Evolutionary conservation across 306 rosid species (phyloP), one percentile per base, ranked within the genome.

Genomic region (barrel medic (Medicago truncatula)): DNA sequence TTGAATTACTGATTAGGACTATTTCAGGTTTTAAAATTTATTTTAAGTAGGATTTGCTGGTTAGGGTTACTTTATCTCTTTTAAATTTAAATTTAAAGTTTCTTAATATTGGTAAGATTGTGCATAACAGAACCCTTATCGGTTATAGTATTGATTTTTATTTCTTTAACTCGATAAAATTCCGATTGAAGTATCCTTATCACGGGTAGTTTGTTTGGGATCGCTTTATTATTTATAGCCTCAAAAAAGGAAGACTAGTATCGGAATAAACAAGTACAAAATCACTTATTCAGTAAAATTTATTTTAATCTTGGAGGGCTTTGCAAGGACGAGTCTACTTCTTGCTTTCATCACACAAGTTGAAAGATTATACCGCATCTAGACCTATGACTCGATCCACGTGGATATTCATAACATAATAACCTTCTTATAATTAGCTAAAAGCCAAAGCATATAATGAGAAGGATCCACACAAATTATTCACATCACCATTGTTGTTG

Each of bases 381-480:
- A 62, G 21, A 61, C 67, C 44, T 36, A 8, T 61, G 44, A 34
- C 44, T 15, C 20, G 63, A 61, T 15, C 21, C 21, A 13, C n/a
- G 13, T 8, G 18, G 39, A 9, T 15, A 39, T 16, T 38, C n/a
- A 64, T 61, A 67, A 17, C 43, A 60, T 28, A 16, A 63, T 63
- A 63, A 67, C 10, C 72, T 18, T 20, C 17, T 44, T 10, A 56
- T 67, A 34, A 17, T 8, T 65, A 57, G 9, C 57, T 18, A 62
- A 13, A 38, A 49, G 71, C 57, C 58, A 38, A 47, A 21, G 7
- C 67, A 52, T 63, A 41, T 41, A 39, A 64, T 6, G 39, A 71
- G 14, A 46, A 71, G 59, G 62, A 17, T 28, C 31, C 43, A 64
- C 50, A 44, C 10, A 69, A 15, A 38, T 34, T 47, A 49, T 21